phyloP scores from a whole-genome alignment of 139 green algal species.

The Monoraphidium neglectum region DNA sequence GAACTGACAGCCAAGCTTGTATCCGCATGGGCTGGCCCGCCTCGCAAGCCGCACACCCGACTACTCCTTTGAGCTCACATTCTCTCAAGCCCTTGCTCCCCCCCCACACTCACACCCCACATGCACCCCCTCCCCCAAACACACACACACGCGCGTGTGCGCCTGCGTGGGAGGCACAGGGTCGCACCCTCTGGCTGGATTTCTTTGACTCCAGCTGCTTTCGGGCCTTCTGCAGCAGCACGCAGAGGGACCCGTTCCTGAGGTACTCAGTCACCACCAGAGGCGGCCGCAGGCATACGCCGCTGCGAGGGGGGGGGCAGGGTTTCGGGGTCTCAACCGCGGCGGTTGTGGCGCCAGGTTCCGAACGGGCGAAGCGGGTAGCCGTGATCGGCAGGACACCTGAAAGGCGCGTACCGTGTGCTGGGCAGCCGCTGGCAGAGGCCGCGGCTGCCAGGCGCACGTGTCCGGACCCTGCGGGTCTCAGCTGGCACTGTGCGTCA shows the following conservation, averaged over 20 bases:
- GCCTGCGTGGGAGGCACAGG: neutral
- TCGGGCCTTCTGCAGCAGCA: slow-evolving; percentile 26
- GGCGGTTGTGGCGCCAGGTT: no score
- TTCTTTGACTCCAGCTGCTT: slow-evolving; percentile 1
- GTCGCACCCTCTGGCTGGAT: neutral
- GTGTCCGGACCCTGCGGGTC: no score
- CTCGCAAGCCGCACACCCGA: no score
- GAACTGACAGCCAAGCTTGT: no score
- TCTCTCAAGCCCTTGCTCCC: slow-evolving; percentile 3
- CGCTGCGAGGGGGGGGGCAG: neutral
- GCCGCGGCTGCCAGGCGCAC: no score
- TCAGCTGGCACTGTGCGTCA: no score
- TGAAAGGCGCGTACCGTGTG: no score
- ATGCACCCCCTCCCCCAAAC: neutral
- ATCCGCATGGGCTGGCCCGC: no score
- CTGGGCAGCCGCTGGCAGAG: no score
- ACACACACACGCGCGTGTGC: neutral
- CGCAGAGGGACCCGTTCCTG: slow-evolving; percentile 37
- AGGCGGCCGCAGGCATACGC: slow-evolving; percentile 51
- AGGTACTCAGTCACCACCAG: slow-evolving; percentile 66
- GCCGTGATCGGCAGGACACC: no score
- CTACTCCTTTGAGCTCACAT: neutral
- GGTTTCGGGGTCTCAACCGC: no score
- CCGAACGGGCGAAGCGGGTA: no score
- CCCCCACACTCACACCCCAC: slow-evolving; percentile 4